A percentile compares a stretch with the other conserved stretches of the same genome.
phyloP scores from a whole-genome alignment of 805 yeast species.

The Schwanniomyces pseudopolymorphus region DNA sequence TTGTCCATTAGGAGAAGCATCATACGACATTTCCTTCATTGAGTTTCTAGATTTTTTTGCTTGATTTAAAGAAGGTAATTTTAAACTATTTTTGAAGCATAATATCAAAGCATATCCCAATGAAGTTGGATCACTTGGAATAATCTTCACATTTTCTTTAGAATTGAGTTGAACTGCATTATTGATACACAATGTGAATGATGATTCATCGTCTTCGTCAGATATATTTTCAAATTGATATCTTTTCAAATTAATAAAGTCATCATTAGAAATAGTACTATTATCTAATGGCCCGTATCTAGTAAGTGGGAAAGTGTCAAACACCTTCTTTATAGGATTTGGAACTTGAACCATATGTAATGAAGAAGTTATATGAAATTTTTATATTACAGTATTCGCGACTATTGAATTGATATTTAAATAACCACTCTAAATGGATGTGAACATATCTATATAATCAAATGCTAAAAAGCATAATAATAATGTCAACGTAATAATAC shows the following conservation, averaged over 20 bases:
- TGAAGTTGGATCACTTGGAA: constrained; percentile 63
- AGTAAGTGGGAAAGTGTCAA: constrained; percentile 52
- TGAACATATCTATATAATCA: neutral
- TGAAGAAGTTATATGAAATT: neutral
- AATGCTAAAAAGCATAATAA: neutral
- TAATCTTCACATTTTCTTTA: constrained; percentile 23
- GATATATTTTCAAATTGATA: constrained; percentile 12
- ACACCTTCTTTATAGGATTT: constrained; percentile 39
- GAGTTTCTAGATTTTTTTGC: constrained; percentile 22
- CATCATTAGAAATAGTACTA: constrained; percentile 10
- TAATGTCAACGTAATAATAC: neutral
- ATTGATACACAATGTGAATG: constrained; percentile 56
- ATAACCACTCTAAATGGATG: neutral
- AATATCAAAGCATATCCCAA: constrained; percentile 46
- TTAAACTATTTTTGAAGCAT: constrained; percentile 42
- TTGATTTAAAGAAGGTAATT: constrained; percentile 34
- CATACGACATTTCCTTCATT: constrained; percentile 46
- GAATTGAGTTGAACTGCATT: constrained; percentile 28
- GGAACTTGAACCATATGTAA: constrained; percentile 33
- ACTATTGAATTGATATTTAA: neutral
- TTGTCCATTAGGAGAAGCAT: constrained; percentile 48
- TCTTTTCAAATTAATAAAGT: constrained; percentile 7
- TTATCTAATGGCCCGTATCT: constrained; percentile 37
- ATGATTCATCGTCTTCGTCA: constrained; percentile 17
- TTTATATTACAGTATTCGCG: neutral